Base-by-base conservation (phyloP, 1,284 basidiomycete species). In the Porphyrellus sp. region DNA sequence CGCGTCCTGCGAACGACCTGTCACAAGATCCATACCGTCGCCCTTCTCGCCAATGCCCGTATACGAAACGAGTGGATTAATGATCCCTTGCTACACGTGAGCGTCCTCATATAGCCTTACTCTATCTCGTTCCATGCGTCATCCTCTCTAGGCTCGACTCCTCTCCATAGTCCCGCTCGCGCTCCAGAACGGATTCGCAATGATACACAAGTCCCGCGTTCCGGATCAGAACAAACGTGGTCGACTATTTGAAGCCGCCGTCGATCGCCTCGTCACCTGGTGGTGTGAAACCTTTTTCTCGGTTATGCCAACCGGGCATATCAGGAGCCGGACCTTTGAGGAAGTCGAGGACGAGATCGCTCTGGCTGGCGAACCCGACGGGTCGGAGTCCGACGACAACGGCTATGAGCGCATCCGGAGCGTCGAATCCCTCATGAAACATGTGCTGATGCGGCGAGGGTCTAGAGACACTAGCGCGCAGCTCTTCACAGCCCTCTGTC, bases 391-490 rank as follows among this genome's bases (percentile, higher is more conserved):
- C 62, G 77, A 82, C 53, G 75, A 79, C 44, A 75, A 82, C 51
- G 79, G 82, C 23, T 76, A 77, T 49, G 93, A 97, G 70, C 67
- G 77, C 7, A 81, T 97, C 27, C 76, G 84, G 33, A 87, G 85
- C 43, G 75, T 81, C 21, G 92, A 93, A 64, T 94, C 91, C 56
- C 75, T 98, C 37, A 92, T 93, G 85, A 93, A 94, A 65, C 91
- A 93, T 63, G 86, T 86, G 0, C 72, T 96, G 15, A 85, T 88
- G 77, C 80, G 81, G 52, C 77, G 75, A 51, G 97, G 95, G 4
- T 91, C 88, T 20, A 78, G 92, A 54, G 96, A 99, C 70, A 83
- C 86, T 34, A 91, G 90, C 54, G 89, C 93, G 0, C 92, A 96
- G 63, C 79, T 99, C 7, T 98, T 98, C 66, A 96, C 93, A 11